Percentiles rank a stretch among this genome's conserved stretches.
Conservation (phyloP, 495 filamentous ascomycete genomes). For the Annulohypoxylon moriforme region DNA sequence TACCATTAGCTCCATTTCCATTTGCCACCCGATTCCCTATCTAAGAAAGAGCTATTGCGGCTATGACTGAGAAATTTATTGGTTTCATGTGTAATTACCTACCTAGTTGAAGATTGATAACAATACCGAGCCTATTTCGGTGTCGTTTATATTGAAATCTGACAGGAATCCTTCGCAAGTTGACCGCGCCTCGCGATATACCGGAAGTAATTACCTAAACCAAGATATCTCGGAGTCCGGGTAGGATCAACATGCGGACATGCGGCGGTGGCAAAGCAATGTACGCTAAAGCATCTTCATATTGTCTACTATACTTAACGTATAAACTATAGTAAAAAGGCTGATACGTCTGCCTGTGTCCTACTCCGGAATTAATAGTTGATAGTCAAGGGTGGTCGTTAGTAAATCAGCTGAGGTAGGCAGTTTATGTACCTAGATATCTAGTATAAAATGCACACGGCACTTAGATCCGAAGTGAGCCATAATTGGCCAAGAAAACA, state of each 20-base stretch:
- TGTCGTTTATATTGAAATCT: background rate
- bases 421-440: background rate
- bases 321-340: background rate
- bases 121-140: background rate
- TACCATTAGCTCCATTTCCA: background rate
- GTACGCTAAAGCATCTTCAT: background rate
- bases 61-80: background rate
- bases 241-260: background rate
- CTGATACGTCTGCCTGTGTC: background rate
- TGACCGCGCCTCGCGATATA: background rate
- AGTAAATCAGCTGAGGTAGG: background rate
- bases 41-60: background rate
- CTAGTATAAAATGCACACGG: background rate
- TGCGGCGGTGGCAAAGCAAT: background rate
- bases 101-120: background rate
- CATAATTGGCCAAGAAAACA: background rate
- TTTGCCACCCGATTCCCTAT: background rate
- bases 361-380: background rate
- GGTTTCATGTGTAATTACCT: background rate
- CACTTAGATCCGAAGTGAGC: background rate
- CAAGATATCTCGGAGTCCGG: background rate
- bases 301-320: background rate
- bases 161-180: background rate
- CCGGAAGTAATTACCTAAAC: background rate
- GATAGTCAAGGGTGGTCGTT: background rate